A percentile compares a stretch with the other conserved stretches of the same genome.
phyloP scores from a whole-genome alignment of 164 flowering plant genomes.

The Vitis vinifera region DNA sequence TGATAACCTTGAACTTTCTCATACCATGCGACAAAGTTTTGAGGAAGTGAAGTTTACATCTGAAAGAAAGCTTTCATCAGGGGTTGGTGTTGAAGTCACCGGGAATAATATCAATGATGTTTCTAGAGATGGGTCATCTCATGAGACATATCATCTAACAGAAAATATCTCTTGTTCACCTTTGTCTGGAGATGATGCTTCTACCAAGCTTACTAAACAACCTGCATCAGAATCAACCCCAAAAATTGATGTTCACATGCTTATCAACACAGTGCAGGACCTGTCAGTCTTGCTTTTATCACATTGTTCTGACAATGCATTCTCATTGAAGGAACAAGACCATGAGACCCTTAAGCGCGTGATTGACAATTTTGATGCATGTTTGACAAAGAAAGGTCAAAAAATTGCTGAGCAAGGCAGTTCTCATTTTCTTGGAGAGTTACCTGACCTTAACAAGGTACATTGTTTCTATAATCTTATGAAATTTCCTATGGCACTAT shows the following conservation, averaged over 20 bases:
- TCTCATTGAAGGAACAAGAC: conserved; percentile 39
- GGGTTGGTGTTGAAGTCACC: conserved; percentile 9
- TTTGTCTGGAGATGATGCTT: conserved; percentile 17
- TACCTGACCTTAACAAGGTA: conserved; percentile 28
- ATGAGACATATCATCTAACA: conserved; percentile 12
- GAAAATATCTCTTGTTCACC: conserved; percentile 13
- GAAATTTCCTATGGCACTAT: neutral
- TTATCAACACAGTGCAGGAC: conserved; percentile 44
- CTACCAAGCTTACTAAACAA: conserved; percentile 14
- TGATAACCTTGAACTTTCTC: conserved; percentile 13
- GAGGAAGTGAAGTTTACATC: conserved; percentile 14
- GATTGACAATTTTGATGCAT: conserved; percentile 41
- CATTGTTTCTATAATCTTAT: conserved; percentile 1
- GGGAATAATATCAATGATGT: conserved; percentile 10
- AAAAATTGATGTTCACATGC: conserved; percentile 27
- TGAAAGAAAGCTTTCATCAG: conserved; percentile 2
- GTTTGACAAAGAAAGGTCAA: conserved; percentile 21
- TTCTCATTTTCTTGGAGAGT: conserved; percentile 13
- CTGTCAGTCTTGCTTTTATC: conserved; percentile 56
- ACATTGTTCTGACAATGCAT: conserved; percentile 27
- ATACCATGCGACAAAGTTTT: conserved; percentile 1
- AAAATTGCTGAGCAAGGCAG: conserved; percentile 12
- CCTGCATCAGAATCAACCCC: conserved; percentile 16
- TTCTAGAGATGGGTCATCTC: conserved; percentile 17
- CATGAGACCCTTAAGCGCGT: conserved; percentile 36